Evolutionary conservation across 2,329 filamentous ascomycete species (phyloP).

Genomic region (Fusarium transvaalense): DNA sequence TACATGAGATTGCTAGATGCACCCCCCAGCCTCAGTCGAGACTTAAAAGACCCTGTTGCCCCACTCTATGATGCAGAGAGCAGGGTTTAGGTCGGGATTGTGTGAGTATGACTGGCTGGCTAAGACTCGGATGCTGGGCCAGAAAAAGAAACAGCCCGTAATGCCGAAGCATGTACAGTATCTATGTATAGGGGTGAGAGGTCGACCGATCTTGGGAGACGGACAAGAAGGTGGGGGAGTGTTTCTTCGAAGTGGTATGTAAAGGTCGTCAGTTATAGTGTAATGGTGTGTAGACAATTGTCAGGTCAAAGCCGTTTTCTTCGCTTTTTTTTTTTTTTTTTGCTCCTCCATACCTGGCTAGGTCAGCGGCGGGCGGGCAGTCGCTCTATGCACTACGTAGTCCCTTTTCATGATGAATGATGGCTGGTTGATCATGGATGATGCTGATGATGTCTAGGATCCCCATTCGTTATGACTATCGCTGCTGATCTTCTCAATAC

Average conservation of each 20-base stretch:
- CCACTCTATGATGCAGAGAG: conserved; percentile 40
- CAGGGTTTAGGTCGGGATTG: conserved; percentile 25
- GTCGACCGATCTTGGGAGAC: conserved; percentile 18
- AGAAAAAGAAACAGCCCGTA: conserved; percentile 29
- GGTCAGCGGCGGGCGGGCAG: conserved; percentile 33
- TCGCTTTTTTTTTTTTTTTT: conserved; percentile 25
- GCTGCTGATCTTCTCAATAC: conserved; percentile 35
- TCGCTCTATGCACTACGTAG: conserved; percentile 10
- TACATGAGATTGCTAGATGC: not conserved
- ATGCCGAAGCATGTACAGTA: conserved; percentile 13
- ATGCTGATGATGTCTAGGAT: conserved; percentile 32
- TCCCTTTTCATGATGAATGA: conserved; percentile 31
- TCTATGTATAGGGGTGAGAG: conserved; percentile 27
- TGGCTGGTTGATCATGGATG: conserved; percentile 40
- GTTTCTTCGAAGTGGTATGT: conserved; percentile 12
- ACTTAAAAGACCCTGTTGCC: conserved; percentile 26
- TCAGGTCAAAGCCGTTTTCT: conserved; percentile 40
- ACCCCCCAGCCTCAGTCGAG: conserved; percentile 19
- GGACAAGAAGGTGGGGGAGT: conserved; percentile 3
- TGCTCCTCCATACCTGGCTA: conserved; percentile 4
- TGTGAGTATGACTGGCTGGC: conserved; percentile 21
- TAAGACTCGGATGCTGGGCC: conserved; percentile 14
- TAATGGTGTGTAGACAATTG: conserved; percentile 29
- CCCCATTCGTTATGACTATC: conserved; percentile 19
- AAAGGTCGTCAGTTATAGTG: conserved; percentile 23